Percentiles rank a stretch among this genome's conserved stretches.
phyloP scores from a whole-genome alignment of 2,329 filamentous ascomycete genomes.

The Scedosporium dehoogii region DNA sequence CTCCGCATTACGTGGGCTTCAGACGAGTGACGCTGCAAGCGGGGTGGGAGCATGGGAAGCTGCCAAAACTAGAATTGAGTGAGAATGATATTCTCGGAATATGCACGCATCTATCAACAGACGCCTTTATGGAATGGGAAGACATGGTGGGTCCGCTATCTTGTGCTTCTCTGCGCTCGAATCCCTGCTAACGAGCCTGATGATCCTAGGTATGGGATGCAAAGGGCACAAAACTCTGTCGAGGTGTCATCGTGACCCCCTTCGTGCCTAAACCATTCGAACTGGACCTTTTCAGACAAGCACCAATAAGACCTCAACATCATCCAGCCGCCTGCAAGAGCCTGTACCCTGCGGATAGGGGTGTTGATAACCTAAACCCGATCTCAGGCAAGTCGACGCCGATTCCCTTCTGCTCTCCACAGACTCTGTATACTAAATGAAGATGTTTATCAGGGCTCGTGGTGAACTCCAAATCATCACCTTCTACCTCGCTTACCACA shows the following conservation, averaged over 20 bases:
- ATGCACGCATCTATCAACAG: slow-evolving; percentile 38
- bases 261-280: slow-evolving; percentile 40
- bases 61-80: slow-evolving; percentile 28
- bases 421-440: slow-evolving; percentile 8
- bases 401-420: slow-evolving; percentile 11
- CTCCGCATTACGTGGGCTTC: slow-evolving; percentile 45
- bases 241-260: slow-evolving; percentile 46
- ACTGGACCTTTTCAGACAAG: slow-evolving; percentile 26
- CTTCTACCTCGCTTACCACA: slow-evolving; percentile 10
- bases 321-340: slow-evolving; percentile 34
- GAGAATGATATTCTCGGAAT: slow-evolving; percentile 32
- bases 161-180: not conserved
- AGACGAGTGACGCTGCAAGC: slow-evolving; percentile 33
- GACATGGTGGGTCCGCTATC: slow-evolving; percentile 27
- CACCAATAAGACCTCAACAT: slow-evolving; percentile 22
- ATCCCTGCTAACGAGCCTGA: slow-evolving; percentile 7
- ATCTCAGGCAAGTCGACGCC: slow-evolving; percentile 28
- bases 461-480: slow-evolving; percentile 23
- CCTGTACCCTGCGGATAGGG: slow-evolving; percentile 25
- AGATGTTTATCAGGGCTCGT: slow-evolving; percentile 30
- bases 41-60: slow-evolving; percentile 22
- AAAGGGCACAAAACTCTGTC: slow-evolving; percentile 27
- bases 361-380: slow-evolving; percentile 26
- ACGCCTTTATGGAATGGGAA: slow-evolving; percentile 48
- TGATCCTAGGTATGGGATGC: slow-evolving; percentile 31